Percentiles rank a stretch among this genome's conserved stretches.
Evolutionary conservation across 2,329 filamentous ascomycete genomes (phyloP).

Genomic region (Xenoacremonium recifei): DNA sequence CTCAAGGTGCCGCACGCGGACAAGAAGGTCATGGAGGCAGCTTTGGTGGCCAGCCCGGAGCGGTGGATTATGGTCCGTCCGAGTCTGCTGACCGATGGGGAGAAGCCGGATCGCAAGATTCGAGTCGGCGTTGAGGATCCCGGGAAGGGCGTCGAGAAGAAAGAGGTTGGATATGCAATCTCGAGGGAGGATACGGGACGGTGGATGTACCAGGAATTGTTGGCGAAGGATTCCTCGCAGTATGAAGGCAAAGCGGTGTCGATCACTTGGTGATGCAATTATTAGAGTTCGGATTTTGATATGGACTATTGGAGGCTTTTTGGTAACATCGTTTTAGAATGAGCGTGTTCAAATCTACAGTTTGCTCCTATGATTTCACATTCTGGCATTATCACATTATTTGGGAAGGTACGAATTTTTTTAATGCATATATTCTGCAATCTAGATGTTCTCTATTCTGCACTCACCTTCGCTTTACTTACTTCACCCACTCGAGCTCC

Average conservation of each 20-base stretch:
- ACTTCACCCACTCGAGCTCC: too few relatives aligned
- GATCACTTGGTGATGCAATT: constrained; percentile 27
- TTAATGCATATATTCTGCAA: too few relatives aligned
- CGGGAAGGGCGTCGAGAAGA: constrained; percentile 29
- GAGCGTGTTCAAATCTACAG: too few relatives aligned
- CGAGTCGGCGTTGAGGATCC: constrained; percentile 33
- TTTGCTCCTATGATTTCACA: too few relatives aligned
- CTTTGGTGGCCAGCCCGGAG: constrained; percentile 25
- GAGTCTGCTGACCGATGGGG: constrained; percentile 31
- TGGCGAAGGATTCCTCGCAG: constrained; percentile 16
- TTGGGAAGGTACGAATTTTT: too few relatives aligned
- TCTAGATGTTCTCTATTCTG: too few relatives aligned
- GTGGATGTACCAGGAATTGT: constrained; percentile 39
- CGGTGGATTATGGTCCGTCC: constrained; percentile 35
- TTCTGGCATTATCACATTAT: too few relatives aligned
- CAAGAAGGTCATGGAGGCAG: constrained; percentile 45
- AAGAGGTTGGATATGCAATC: constrained; percentile 41
- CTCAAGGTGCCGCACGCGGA: constrained; percentile 44
- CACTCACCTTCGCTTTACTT: too few relatives aligned
- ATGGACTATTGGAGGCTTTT: too few relatives aligned
- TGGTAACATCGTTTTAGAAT: too few relatives aligned
- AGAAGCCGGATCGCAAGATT: constrained; percentile 19
- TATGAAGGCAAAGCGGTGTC: constrained; percentile 30
- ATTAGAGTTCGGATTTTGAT: too few relatives aligned
- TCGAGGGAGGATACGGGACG: constrained; percentile 39